Conservation (phyloP, 2,329 filamentous ascomycete species). For the Septoria linicola region DNA sequence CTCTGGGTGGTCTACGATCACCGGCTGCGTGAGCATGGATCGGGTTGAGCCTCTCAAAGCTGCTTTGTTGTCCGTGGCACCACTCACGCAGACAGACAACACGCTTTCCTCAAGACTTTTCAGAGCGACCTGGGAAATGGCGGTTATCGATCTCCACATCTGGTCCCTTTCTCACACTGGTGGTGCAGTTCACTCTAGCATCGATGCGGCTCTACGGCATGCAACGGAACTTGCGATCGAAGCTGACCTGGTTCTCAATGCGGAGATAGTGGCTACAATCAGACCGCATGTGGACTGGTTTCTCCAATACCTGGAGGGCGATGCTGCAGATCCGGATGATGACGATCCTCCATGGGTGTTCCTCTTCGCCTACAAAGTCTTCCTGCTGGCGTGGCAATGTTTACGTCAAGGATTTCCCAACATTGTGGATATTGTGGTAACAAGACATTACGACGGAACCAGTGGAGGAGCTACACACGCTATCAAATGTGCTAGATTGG, state of each 20-base stretch:
- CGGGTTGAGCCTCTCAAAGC: conserved; percentile 1
- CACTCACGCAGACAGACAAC: background rate
- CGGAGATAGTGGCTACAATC: background rate
- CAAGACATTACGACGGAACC: no score
- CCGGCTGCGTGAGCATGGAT: conserved; percentile 1
- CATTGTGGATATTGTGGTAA: background rate
- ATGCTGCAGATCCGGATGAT: background rate
- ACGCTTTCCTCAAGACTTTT: background rate
- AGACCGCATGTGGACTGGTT: conserved; percentile 4
- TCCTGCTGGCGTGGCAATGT: conserved; percentile 2
- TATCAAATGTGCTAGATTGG: no score
- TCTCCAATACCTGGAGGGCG: background rate
- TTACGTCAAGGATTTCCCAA: background rate
- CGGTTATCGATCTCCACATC: conserved; percentile 1
- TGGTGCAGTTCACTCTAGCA: background rate
- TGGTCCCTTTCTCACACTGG: background rate
- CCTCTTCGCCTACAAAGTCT: background rate
- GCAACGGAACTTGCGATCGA: background rate
- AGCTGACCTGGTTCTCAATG: background rate
- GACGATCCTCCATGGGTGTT: background rate
- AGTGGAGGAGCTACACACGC: background rate
- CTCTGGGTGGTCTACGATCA: background rate
- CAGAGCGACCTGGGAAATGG: conserved; percentile 6
- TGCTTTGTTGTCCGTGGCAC: background rate
- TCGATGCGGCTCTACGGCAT: background rate